A percentile compares a stretch with the other conserved stretches of the same genome.
These are phyloP conservation scores for Amphibolis antarctica DNA, from an alignment of 106 monocot genomes.

Conservation along the genomic window DNA sequence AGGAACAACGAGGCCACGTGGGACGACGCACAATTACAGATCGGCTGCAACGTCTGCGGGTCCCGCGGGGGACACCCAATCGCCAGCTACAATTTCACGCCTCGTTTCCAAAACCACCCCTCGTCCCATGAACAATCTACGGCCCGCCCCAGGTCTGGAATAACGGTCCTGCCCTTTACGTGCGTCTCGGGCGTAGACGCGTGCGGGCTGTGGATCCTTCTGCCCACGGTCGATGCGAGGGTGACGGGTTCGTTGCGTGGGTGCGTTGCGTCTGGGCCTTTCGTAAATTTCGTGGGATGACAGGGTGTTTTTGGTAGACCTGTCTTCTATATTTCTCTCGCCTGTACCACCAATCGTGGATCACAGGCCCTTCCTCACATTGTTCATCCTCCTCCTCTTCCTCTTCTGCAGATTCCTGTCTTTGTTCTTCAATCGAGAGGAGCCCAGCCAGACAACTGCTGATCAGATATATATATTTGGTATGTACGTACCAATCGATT, in stretches of 20 bases:
- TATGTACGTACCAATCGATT: too few relatives aligned
- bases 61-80: neutral
- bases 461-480: neutral
- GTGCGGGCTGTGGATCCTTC: neutral
- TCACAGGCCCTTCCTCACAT: neutral
- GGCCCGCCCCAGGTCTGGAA: neutral
- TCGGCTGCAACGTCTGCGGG: neutral
- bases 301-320: slow-evolving; percentile 1
- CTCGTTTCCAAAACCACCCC: neutral
- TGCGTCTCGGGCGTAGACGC: neutral
- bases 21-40: neutral
- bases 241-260: neutral
- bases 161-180: slow-evolving; percentile 3
- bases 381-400: neutral
- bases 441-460: neutral
- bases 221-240: neutral
- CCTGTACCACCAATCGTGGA: neutral
- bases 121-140: too few relatives aligned
- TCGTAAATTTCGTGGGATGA: neutral
- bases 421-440: too few relatives aligned
- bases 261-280: neutral
- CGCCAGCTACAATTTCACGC: neutral
- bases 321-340: neutral
- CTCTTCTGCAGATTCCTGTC: neutral
- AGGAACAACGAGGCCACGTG: slow-evolving; percentile 6